Conservation (phyloP, 257 asterid species). For the Paraleonurus japonicus region DNA sequence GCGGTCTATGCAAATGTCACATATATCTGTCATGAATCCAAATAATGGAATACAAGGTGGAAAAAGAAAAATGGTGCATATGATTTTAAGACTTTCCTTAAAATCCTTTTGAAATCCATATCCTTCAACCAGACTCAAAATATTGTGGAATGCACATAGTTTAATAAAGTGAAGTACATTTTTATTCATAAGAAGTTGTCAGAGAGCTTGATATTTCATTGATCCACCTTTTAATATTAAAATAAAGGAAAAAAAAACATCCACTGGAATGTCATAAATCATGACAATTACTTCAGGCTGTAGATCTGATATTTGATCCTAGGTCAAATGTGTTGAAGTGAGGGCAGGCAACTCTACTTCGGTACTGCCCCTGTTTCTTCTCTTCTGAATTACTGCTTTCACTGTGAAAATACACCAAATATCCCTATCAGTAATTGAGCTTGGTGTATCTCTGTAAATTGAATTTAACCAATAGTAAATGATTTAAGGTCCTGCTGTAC, state of each 20-base stretch:
- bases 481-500: neutral
- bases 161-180: neutral
- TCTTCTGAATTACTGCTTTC: neutral
- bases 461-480: neutral
- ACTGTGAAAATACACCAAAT: neutral
- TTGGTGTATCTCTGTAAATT: slow-evolving; percentile 2
- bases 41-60: neutral
- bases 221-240: neutral
- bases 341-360: neutral
- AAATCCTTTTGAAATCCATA: slow-evolving; percentile 1
- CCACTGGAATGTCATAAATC: neutral
- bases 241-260: neutral
- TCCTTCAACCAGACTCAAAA: neutral
- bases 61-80: neutral
- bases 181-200: neutral
- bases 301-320: neutral
- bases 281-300: neutral
- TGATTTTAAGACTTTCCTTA: neutral
- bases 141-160: neutral
- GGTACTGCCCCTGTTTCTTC: slow-evolving; percentile 13
- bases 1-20: neutral
- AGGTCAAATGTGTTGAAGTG: neutral
- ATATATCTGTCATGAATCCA: neutral
- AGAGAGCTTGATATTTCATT: neutral
- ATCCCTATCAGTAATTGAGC: slow-evolving; percentile 9